A percentile compares a stretch with the other conserved stretches of the same genome.
Evolutionary conservation across 106 monocot species (phyloP).

Genomic region (Allium fistulosum): DNA sequence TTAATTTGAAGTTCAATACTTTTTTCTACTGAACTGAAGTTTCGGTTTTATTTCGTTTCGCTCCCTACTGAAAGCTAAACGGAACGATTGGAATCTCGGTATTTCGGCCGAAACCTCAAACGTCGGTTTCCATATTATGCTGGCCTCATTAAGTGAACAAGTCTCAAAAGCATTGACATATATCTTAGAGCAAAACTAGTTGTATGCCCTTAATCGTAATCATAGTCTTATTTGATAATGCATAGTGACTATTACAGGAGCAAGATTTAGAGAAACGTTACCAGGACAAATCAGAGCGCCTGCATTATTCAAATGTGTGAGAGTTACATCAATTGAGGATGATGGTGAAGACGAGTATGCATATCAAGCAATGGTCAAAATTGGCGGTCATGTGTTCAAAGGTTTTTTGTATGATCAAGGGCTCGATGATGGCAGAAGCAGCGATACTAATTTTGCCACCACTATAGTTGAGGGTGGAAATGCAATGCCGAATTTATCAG

Average conservation of each 20-base stretch:
- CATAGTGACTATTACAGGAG: constrained; percentile 10
- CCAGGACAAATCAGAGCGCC: constrained; percentile 36
- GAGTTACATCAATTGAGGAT: constrained; percentile 46
- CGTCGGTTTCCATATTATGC: neutral
- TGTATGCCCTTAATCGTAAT: neutral
- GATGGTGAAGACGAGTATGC: constrained; percentile 57
- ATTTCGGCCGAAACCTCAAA: too few species aligned
- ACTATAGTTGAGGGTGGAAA: neutral
- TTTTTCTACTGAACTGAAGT: too few species aligned
- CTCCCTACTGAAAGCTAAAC: too few species aligned
- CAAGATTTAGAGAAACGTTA: constrained; percentile 18
- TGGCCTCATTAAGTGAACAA: neutral
- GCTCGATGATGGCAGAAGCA: constrained; percentile 12
- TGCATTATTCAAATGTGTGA: constrained; percentile 63
- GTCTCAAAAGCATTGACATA: too few species aligned
- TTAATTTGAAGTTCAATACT: too few species aligned
- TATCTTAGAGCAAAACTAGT: too few species aligned
- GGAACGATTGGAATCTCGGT: too few species aligned
- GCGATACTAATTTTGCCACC: neutral
- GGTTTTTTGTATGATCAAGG: constrained; percentile 60
- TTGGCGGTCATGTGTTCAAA: constrained; percentile 52
- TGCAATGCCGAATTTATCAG: constrained; percentile 24
- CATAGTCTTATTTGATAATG: neutral
- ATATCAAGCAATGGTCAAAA: constrained; percentile 41
- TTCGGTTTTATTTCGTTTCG: too few species aligned